phyloP scores from a whole-genome alignment of 139 green algal genomes.

The Coelastrella sp. region DNA sequence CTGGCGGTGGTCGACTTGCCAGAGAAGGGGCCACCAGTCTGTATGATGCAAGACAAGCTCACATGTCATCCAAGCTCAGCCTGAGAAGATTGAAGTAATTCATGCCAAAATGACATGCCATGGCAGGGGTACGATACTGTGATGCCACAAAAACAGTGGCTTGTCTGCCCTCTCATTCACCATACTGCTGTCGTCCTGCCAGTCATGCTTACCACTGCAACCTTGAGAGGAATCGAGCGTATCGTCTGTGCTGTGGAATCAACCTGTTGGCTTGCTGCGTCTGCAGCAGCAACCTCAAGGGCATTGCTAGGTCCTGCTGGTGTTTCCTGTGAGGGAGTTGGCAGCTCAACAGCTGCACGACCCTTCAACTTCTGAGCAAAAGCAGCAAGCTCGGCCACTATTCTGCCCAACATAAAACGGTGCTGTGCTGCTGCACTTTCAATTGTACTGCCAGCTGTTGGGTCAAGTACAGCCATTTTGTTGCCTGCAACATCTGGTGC shows the following conservation, averaged over 20 bases:
- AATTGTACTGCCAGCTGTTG: too few species aligned
- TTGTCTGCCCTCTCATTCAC: too few species aligned
- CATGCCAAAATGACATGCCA: background rate
- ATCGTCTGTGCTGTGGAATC: background rate
- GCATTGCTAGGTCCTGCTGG: background rate
- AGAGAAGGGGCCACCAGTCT: slow-evolving; percentile 44
- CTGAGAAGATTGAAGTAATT: background rate
- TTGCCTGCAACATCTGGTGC: background rate
- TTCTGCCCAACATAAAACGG: background rate
- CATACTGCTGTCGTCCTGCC: too few species aligned
- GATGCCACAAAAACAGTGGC: too few species aligned
- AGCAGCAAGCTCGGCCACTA: slow-evolving; percentile 18
- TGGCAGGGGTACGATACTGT: too few species aligned
- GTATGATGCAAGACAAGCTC: background rate
- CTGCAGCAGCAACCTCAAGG: background rate
- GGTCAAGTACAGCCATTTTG: background rate
- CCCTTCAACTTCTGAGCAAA: slow-evolving; percentile 24
- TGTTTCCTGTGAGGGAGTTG: background rate
- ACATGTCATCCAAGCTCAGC: background rate
- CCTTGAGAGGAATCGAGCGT: slow-evolving; percentile 13
- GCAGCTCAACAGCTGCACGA: background rate
- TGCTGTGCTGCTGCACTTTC: background rate
- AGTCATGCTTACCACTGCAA: slow-evolving; percentile 32
- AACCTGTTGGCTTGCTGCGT: background rate
- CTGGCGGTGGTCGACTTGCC: slow-evolving; percentile 75